phyloP scores from a whole-genome alignment of 345 rosid genomes.

The Gynandropsis gynandra region DNA sequence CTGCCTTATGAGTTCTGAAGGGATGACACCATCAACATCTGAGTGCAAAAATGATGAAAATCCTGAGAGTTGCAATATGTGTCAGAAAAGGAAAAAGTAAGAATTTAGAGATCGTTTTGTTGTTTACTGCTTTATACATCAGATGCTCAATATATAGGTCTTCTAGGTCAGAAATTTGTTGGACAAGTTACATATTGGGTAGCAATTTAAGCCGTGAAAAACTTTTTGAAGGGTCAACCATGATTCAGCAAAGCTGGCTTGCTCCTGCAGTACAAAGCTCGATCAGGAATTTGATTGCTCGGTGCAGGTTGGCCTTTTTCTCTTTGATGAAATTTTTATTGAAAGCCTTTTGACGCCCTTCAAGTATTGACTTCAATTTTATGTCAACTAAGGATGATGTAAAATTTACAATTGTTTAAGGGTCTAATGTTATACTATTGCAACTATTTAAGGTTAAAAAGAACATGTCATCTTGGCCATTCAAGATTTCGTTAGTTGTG shows the following conservation, averaged over 20 bases:
- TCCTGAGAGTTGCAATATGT: constrained; percentile 27
- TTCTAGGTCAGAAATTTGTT: no score
- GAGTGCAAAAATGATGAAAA: constrained; percentile 17
- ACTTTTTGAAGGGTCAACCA: constrained; percentile 31
- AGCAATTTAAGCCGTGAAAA: constrained; percentile 19
- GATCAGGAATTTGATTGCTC: constrained; percentile 22
- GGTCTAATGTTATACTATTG: no score
- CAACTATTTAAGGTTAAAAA: no score
- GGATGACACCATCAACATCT: constrained; percentile 23
- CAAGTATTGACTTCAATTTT: background rate
- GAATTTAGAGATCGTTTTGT: constrained; percentile 3
- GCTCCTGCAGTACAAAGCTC: constrained; percentile 29
- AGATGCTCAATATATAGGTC: constrained; percentile 7
- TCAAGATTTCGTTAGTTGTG: no score
- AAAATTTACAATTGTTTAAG: no score
- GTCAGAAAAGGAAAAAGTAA: constrained; percentile 53
- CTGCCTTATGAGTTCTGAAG: constrained; percentile 19
- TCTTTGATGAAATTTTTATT: constrained; percentile 1
- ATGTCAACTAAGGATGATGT: no score
- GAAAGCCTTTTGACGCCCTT: background rate
- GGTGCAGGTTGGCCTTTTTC: constrained; percentile 34
- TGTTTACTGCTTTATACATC: constrained; percentile 18
- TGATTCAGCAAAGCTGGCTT: constrained; percentile 24
- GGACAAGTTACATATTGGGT: constrained; percentile 1
- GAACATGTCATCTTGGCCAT: no score